Base-by-base conservation (phyloP, 345 rosid genomes). In the Triadica sebifera region DNA sequence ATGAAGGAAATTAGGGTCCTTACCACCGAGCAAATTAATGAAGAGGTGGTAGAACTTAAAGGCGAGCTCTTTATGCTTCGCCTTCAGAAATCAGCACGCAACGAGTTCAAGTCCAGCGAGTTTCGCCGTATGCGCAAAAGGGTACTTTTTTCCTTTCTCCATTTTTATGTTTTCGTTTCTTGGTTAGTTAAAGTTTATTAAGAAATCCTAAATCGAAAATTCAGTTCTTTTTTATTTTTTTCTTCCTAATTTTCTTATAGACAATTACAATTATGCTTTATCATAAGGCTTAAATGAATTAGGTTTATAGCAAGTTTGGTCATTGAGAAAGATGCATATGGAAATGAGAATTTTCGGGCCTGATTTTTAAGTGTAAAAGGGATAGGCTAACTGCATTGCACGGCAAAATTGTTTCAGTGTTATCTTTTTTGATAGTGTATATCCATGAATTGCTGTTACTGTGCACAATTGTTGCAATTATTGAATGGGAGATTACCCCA, bases 61-160 rank as follows among this genome's bases (percentile, higher is more conserved):
- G 98, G 98, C n/a, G 99, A 94, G 82, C 92, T 92, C 53, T 86
- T 94, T 76, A 91, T 94, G 91, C 99, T 94, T 63, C 85, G 97
- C 65, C 88, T 89, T 47, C 89, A 89, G 88, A 92, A 80, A 77
- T 92, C 98, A 3, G 89, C 87, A 2, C 88, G 95, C 64, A 88
- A 94, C 10, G 97, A 94, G 90, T 90, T 89, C 88, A 92, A 88
- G 79, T 87, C 98, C 67, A 90, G 97, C 81, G 97, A 94, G 24
- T 94, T 92, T 67, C 81, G 90, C 77, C 87, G 86, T 9, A 92
- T 94, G 98, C 90, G 90, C 86, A 94, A 89, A 82, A 88, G 78
- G 84, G 99, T 91, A 80, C 52, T 13, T 8, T 20, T 49, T 24
- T 17, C 25, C 6, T 73, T 29, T 60, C 46, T 72, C 64, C 57